Evolutionary conservation across 257 asterid species (phyloP).

Genomic region (Solanum ahanhuiri): DNA sequence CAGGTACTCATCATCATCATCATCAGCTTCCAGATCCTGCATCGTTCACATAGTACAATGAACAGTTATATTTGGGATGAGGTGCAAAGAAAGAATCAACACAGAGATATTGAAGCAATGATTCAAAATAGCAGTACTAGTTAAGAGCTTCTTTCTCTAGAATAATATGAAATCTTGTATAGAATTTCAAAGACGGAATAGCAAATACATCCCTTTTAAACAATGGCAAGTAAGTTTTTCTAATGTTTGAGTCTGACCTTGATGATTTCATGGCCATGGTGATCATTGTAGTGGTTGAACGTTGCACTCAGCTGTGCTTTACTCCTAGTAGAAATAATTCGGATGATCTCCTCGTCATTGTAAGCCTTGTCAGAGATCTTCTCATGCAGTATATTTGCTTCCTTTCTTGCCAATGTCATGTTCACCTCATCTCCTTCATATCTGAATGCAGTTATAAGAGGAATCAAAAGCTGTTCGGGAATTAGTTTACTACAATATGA

Average conservation of each 20-base stretch:
- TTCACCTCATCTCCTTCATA: conserved; percentile 77
- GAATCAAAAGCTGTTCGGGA: conserved; percentile 68
- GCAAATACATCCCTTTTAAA: background rate
- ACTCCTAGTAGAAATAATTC: conserved; percentile 80
- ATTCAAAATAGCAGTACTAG: background rate
- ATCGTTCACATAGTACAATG: background rate
- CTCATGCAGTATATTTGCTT: conserved; percentile 69
- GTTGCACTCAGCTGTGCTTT: conserved; percentile 90
- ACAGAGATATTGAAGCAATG: background rate
- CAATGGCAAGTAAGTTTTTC: background rate
- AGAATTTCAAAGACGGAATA: background rate
- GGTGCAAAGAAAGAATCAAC: background rate
- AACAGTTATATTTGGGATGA: background rate
- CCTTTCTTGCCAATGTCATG: conserved; percentile 60
- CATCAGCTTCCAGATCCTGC: conserved; percentile 66
- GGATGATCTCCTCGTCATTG: conserved; percentile 54
- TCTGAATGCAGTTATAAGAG: conserved; percentile 76
- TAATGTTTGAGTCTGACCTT: conserved; percentile 36
- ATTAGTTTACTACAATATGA: background rate
- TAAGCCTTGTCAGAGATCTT: conserved; percentile 62
- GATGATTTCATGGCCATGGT: conserved; percentile 55
- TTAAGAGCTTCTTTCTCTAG: background rate
- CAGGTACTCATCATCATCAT: conserved; percentile 44
- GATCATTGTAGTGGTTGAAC: conserved; percentile 64
- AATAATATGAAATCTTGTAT: background rate